These are phyloP conservation scores for Ambrosiella beaveri DNA, from an alignment of 2,329 filamentous ascomycete species.

Conservation along the genomic window DNA sequence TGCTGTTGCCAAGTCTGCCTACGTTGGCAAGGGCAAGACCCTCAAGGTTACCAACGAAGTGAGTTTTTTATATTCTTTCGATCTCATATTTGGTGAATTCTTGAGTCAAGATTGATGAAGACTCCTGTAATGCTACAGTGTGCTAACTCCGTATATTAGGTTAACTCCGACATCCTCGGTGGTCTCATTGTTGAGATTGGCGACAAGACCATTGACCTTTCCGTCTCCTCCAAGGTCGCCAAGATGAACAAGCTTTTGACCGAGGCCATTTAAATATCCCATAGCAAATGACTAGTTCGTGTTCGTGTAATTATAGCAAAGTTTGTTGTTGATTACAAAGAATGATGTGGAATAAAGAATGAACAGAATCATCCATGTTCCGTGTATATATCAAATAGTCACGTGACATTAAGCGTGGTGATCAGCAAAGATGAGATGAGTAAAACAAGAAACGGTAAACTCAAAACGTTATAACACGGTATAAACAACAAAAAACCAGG, in stretches of 20 bases:
- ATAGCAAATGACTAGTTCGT: slow-evolving; percentile 1
- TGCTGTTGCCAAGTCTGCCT: slow-evolving; percentile 76
- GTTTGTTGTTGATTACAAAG: background rate
- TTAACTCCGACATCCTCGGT: slow-evolving; percentile 87
- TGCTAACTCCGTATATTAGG: slow-evolving; percentile 29
- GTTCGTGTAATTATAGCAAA: background rate
- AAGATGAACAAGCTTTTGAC: slow-evolving; percentile 99
- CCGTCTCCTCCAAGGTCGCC: slow-evolving; percentile 82
- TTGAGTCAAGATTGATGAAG: too few relatives aligned
- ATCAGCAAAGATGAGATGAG: background rate
- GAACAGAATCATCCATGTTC: too few relatives aligned
- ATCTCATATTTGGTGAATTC: too few relatives aligned
- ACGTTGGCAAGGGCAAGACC: slow-evolving; percentile 84
- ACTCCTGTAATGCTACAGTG: slow-evolving; percentile 10
- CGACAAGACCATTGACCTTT: slow-evolving; percentile 95
- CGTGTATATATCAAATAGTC: background rate
- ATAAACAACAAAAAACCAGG: background rate
- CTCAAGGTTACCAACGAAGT: slow-evolving; percentile 91
- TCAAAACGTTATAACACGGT: background rate
- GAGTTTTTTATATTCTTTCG: background rate
- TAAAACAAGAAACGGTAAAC: background rate
- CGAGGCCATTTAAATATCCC: slow-evolving; percentile 76
- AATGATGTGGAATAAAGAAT: background rate
- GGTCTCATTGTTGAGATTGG: slow-evolving; percentile 92
- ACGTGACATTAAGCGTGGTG: background rate